Base-by-base conservation (phyloP, 495 filamentous ascomycete species). In the Penicillium robsamsonii region DNA sequence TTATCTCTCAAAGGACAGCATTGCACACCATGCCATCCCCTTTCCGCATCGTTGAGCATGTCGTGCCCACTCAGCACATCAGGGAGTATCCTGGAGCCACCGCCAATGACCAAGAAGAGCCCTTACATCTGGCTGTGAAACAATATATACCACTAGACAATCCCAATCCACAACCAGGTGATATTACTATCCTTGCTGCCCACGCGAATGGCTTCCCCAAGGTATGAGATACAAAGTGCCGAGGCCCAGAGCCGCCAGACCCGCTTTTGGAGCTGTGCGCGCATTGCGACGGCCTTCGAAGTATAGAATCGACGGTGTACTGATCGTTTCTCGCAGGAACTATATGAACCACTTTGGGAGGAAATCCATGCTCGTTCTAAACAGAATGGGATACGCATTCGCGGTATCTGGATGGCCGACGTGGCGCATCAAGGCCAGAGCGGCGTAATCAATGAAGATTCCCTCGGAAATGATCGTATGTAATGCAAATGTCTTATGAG, bases 201-300 rank as follows among this genome's bases (percentile, higher is more conserved):
- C 89, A 93, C 70, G 92, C 90, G 11, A 95, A 93, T 73, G 91
- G 88, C 47, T 93, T 96, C 62, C 87, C 88, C n/a, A 96, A 96
- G 76, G 87, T 87, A 66, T 50, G 64, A 7, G 37, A 33, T 31
- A 13, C 30, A 18, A 31, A 24, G 12, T 20, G 25, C 46, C 38
- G 33, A 50, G 55, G 46, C 45, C 46, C 41, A 18, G 7, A 22
- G 17, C 24, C 31, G 48, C 33, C 24, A 17, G 33, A 41, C 18
- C 30, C 27, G 48, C 17, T 46, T 40, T 33, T 24, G 30, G 46
- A 27, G 33, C 29, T 35, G 9, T 30, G 9, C 49, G 25, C n/a
- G 33, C 40, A 46, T n/a, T n/a, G 44, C 22, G 6, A 52, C 40
- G 15, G 18, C 20, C 17, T 13, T 30, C n/a, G 13, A 9, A n/a